A percentile compares a stretch with the other conserved stretches of the same genome.
These are phyloP conservation scores for Hemileccinum rubropunctum DNA, from an alignment of 768 basidiomycete genomes.

Conservation along the genomic window DNA sequence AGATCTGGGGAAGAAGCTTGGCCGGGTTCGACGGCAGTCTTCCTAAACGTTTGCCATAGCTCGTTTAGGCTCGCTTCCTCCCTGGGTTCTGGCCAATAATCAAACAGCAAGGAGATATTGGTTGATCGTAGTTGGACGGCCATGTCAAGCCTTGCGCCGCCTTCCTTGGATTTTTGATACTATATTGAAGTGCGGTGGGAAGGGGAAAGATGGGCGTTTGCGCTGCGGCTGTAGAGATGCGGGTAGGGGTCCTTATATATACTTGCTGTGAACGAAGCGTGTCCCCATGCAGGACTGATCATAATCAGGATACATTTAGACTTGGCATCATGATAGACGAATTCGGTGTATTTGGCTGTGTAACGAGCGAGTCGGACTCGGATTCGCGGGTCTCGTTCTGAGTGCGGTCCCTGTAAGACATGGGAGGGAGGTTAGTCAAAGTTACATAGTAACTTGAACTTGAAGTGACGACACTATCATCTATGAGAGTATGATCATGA, in stretches of 20 bases:
- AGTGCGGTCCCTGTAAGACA: too few relatives aligned
- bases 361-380: too few relatives aligned
- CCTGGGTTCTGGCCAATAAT: background rate
- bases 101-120: slow-evolving; percentile 10
- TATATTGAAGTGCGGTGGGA: background rate
- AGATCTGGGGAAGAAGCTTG: slow-evolving; percentile 25
- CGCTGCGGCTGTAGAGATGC: slow-evolving; percentile 11
- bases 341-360: too few relatives aligned
- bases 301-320: too few relatives aligned
- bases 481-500: too few relatives aligned
- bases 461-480: too few relatives aligned
- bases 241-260: slow-evolving; percentile 1
- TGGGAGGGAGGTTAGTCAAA: too few relatives aligned
- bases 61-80: background rate
- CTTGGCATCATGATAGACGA: too few relatives aligned
- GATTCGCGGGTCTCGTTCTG: too few relatives aligned
- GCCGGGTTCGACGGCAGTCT: slow-evolving; percentile 25
- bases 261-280: slow-evolving; percentile 11
- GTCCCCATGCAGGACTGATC: too few relatives aligned
- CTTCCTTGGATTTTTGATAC: background rate
- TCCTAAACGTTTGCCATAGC: slow-evolving; percentile 25
- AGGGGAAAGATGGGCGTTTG: slow-evolving; percentile 2
- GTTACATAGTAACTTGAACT: too few relatives aligned
- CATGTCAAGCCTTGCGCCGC: slow-evolving; percentile 2
- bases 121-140: slow-evolving; percentile 7